Evolutionary conservation across 129 eudicot species (phyloP), one percentile per base, ranked within the genome.

Genomic region (Silybum marianum): DNA sequence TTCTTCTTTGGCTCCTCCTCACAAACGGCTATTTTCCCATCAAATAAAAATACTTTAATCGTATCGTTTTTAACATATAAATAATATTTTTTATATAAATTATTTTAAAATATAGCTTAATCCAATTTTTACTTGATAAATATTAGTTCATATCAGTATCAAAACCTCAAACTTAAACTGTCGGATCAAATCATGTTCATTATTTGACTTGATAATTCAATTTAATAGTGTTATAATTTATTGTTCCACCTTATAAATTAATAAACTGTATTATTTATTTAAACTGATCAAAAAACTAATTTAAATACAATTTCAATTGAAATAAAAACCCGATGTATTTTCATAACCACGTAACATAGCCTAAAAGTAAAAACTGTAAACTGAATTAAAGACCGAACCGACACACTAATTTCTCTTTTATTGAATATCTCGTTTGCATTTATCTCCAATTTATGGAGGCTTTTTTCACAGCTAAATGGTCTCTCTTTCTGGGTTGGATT

Each of bases 11-110:
- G 78, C 78, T 72, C 75, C 86, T 58, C 82, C 44, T 71, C 32
- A 70, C 73, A 83, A 83, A 83, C 82, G 86, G 86, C 82, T 83
- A 71, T 28, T 26, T 83, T 24, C 23, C 23, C 42, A n/a, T 58
- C 19, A 16, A 18, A 51, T 51, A 51, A 14, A 44, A 48, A 14
- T 13, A 48, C 62, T 48, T 48, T 16, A 1, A 1, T 54, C 18
- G 1, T 40, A 40, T 1, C 2, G 3, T 44, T 11, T 44, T 1
- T 40, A 44, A 11, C 4, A 44, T 44, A 58, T 58, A 58, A 54
- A 54, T 54, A 18, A 54, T 18, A 54, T 16, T 54, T 54, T 6
- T 54, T 19, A 16, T 18, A 54, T 16, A 18, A 18, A 0, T 16
- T 54, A 16, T 4, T 54, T 16, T 4, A 18, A 54, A 16, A 4